Evolutionary conservation across 306 rosid species (phyloP).

Genomic region (Citrullus amarus): DNA sequence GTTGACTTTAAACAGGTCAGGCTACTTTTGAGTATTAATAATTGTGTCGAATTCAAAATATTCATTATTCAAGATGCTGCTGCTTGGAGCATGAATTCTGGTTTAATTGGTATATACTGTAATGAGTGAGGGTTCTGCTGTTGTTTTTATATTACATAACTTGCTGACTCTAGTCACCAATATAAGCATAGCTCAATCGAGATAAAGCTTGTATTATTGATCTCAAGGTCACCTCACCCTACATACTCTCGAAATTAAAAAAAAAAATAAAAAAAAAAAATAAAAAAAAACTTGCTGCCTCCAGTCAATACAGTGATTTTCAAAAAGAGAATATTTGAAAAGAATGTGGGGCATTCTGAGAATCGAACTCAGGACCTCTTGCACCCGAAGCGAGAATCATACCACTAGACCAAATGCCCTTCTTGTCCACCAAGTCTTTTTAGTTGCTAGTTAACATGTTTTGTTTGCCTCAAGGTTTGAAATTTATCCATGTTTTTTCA

Average conservation of each 20-base stretch:
- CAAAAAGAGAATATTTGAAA: not conserved
- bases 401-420: constrained; percentile 16
- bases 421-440: not conserved
- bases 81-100: not conserved
- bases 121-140: not conserved
- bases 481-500: not conserved
- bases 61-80: too few relatives aligned
- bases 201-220: too few relatives aligned
- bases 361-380: constrained; percentile 14
- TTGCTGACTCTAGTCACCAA: too few relatives aligned
- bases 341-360: constrained; percentile 7
- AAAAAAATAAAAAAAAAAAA: too few relatives aligned
- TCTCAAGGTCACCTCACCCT: too few relatives aligned
- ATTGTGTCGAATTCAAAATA: too few relatives aligned
- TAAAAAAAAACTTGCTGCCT: too few relatives aligned
- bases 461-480: not conserved
- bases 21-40: too few relatives aligned
- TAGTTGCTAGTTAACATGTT: not conserved
- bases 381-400: constrained; percentile 15
- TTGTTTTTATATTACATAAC: not conserved
- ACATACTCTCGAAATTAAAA: too few relatives aligned
- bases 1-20: too few relatives aligned
- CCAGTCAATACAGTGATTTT: too few relatives aligned
- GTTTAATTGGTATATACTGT: not conserved
- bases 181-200: too few relatives aligned